These are phyloP conservation scores for Forsythia suspensa DNA, from an alignment of 257 asterid species.

Conservation along the genomic window DNA sequence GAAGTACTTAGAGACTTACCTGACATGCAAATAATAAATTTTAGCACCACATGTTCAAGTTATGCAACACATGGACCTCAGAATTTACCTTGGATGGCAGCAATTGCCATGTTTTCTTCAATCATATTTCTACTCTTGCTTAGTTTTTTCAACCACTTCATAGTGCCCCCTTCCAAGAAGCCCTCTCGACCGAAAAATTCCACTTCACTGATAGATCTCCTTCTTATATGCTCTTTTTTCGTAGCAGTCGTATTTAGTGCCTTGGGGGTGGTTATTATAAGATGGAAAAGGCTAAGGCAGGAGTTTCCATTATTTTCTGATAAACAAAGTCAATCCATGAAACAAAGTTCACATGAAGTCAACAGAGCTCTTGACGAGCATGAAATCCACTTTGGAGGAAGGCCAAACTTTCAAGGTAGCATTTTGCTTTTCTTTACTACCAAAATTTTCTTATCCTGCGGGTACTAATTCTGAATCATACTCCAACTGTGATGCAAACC, in stretches of 20 bases:
- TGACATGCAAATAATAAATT: slow-evolving; percentile 31
- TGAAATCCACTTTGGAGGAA: slow-evolving; percentile 66
- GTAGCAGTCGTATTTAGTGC: slow-evolving; percentile 44
- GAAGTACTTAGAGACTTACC: slow-evolving; percentile 44
- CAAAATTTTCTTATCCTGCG: neutral
- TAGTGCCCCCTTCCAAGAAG: slow-evolving; percentile 39
- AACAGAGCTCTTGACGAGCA: slow-evolving; percentile 45
- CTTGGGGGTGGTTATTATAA: slow-evolving; percentile 37
- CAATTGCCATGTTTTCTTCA: slow-evolving; percentile 42
- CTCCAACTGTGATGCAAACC: slow-evolving; percentile 17
- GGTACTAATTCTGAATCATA: neutral
- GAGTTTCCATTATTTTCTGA: slow-evolving; percentile 36
- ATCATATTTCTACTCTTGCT: slow-evolving; percentile 49
- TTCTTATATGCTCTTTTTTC: slow-evolving; percentile 56
- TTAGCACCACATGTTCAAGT: slow-evolving; percentile 30
- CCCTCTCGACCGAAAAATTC: slow-evolving; percentile 41
- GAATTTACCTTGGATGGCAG: slow-evolving; percentile 42
- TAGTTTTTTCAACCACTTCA: slow-evolving; percentile 45
- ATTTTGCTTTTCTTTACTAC: neutral
- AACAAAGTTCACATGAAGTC: slow-evolving; percentile 32
- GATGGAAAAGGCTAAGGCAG: slow-evolving; percentile 50
- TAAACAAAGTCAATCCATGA: slow-evolving; percentile 30
- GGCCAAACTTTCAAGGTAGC: slow-evolving; percentile 82
- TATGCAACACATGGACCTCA: slow-evolving; percentile 52
- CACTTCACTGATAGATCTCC: slow-evolving; percentile 52